Conservation (phyloP, 805 yeast species). For the Hermanozyma aechmeae region DNA sequence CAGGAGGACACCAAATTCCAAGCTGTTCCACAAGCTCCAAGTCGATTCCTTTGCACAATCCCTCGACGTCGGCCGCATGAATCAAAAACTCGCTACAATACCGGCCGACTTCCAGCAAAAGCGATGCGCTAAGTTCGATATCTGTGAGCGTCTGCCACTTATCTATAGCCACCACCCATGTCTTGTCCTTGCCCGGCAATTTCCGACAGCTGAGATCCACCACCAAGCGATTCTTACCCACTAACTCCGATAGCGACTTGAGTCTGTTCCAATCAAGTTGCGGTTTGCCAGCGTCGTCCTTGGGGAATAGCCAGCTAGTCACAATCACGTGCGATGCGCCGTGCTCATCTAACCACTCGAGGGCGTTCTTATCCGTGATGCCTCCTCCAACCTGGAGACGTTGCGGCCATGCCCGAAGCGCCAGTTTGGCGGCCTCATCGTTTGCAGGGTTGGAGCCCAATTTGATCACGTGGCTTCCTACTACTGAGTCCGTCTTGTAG, state of each 20-base stretch:
- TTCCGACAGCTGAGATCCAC: constrained; percentile 82
- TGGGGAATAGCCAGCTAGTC: constrained; percentile 84
- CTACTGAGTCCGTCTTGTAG: constrained; percentile 48
- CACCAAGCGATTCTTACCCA: constrained; percentile 64
- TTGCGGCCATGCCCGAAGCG: constrained; percentile 65
- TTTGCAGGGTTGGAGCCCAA: constrained; percentile 70
- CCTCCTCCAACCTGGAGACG: constrained; percentile 91
- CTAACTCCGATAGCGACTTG: constrained; percentile 34
- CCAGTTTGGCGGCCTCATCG: constrained; percentile 73
- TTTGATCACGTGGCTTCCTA: constrained; percentile 89
- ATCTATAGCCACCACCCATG: constrained; percentile 95
- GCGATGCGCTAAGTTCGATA: constrained; percentile 42
- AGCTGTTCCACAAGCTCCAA: constrained; percentile 60
- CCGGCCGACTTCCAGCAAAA: constrained; percentile 43
- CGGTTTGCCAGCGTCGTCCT: constrained; percentile 31
- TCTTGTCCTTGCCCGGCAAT: constrained; percentile 12
- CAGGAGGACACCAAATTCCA: constrained; percentile 64
- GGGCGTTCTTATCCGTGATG: constrained; percentile 64
- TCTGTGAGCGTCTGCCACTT: constrained; percentile 91
- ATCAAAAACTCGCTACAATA: constrained; percentile 83
- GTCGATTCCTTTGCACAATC: constrained; percentile 89
- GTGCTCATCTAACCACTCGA: constrained; percentile 56
- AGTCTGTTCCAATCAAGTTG: constrained; percentile 43
- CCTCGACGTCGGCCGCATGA: constrained; percentile 99
- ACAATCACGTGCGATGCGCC: constrained; percentile 86